Conservation (phyloP, 108 stramenopile species). For the Mediolabrus comicus region DNA sequence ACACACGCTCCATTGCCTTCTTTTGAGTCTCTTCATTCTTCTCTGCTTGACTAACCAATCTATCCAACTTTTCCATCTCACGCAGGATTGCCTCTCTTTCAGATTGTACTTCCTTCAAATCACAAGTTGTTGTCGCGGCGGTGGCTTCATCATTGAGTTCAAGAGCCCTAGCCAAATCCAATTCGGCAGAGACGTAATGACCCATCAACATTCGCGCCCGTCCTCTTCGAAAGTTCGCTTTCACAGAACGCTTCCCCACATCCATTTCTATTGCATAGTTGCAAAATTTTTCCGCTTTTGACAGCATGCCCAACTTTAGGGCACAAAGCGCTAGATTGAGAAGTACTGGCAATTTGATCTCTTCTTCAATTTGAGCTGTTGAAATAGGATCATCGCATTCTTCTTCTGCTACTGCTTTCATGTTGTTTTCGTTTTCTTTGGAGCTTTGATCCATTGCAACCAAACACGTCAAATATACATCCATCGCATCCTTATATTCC, state of each 20-base stretch:
- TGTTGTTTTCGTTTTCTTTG: neutral
- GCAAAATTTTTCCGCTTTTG: conserved; percentile 79
- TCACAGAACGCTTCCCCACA: conserved; percentile 33
- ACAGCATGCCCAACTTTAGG: conserved; percentile 70
- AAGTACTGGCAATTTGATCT: conserved; percentile 72
- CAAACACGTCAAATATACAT: conserved; percentile 85
- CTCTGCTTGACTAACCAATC: conserved; percentile 22
- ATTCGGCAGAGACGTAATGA: conserved; percentile 48
- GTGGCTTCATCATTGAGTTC: conserved; percentile 12
- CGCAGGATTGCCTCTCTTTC: conserved; percentile 28
- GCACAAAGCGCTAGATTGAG: conserved; percentile 84
- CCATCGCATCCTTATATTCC: conserved; percentile 78
- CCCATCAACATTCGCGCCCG: conserved; percentile 72
- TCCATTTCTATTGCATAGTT: conserved; percentile 58
- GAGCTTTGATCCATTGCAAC: conserved; percentile 52
- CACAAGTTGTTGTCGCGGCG: neutral
- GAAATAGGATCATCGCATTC: neutral
- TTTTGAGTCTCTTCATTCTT: conserved; percentile 27
- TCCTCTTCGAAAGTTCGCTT: conserved; percentile 72
- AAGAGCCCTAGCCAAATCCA: conserved; percentile 53
- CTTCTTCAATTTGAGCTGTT: conserved; percentile 12
- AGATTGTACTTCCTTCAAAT: conserved; percentile 10
- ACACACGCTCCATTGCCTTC: conserved; percentile 40
- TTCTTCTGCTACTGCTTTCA: neutral
- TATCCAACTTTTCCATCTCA: conserved; percentile 40